Base-by-base conservation (phyloP, 352 stramenopile genomes). In the Blastocystis sp. region DNA sequence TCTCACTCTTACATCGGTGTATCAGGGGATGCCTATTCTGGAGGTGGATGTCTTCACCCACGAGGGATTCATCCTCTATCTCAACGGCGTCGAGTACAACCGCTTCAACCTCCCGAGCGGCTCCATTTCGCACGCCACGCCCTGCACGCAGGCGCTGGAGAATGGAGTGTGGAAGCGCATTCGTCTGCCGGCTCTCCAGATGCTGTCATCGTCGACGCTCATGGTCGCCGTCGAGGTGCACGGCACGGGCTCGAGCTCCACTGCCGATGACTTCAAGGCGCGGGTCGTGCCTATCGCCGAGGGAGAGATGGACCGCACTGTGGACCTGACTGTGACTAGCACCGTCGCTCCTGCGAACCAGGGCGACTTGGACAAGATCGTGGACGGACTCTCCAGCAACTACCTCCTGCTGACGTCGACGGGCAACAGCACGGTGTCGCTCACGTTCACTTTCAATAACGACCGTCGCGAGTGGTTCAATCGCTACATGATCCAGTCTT, bases 31-130 rank as follows among this genome's bases (percentile, higher is more conserved):
- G 56, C 56, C 77, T 6, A 47, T 79, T 88, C 50, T 61, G 47
- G 77, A 88, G 39, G 45, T 77, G 13, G 55, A 39, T 26, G 56
- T 88, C 20, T 88, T 61, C 50, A 88, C 41, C 18, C 26, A 55
- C 23, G 54, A 64, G 29, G 77, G 77, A 37, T 88, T 88, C 55
- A 88, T 88, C 50, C 66, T 88, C 18, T 77, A 88, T 34, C 15
- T 79, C 43, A 88, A 88, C 53, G 77, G 77, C n/a, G 56, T 37
- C 5, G 77, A 88, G 55, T 43, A 76, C 26, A 77, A 88, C 26
- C 77, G 77, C 41, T 61, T 88, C 20, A 79, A 76, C 41, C 66
- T 88, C 37, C 77, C 77, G 18, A 84, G 50, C n/a, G 20, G 11
- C 2, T 13, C 34, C 37, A 61, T 79, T 5, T 29, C 3, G n/a